Evolutionary conservation across 768 basidiomycete genomes (phyloP), one percentile per base, ranked within the genome.

Genomic region (Gyrodon lividus): DNA sequence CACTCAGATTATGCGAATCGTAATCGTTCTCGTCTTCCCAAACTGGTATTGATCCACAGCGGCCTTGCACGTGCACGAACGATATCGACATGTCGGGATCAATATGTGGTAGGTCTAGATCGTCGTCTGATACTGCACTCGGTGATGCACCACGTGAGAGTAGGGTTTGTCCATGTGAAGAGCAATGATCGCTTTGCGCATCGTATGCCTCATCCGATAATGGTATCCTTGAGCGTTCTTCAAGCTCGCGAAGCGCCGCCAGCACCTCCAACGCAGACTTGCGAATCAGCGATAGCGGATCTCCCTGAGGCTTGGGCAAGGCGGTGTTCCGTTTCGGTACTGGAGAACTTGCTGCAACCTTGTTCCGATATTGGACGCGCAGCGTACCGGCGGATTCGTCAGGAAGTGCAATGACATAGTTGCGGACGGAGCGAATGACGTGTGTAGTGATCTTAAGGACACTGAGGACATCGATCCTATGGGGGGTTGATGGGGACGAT

Each of bases 181-280:
- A 76, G 6, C 74, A 80, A 31, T 77, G 84, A 46, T 91, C 89
- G 56, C 86, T 87, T 67, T 86, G 82, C 8, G 79, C 85, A 60
- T 92, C 89, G 59, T 90, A 92, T n/a, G 82, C 87, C 39, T 90
- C 88, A 63, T 92, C 88, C 16, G 77, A 81, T 6, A 91, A 74
- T 5, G 91, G 87, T 4, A 94, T 66, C 3, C 96, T 80, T 34
- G 81, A 81, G 8, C 72, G 70, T 63, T 94, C 92, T 65, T 98
- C 96, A 17, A 98, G 70, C 26, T 82, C 83, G 33, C 92, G 79
- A 37, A 98, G 78, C 34, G 82, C 76, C 5, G 86, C 78, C 26
- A 98, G 80, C 0, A 97, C 89, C 54, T 94, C 93, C 46, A 98
- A 70, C 1, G 92, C 92, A 1, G 85, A 79, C 45, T 80, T 81